phyloP scores from a whole-genome alignment of 108 stramenopile genomes.

The Parmales sp. region DNA sequence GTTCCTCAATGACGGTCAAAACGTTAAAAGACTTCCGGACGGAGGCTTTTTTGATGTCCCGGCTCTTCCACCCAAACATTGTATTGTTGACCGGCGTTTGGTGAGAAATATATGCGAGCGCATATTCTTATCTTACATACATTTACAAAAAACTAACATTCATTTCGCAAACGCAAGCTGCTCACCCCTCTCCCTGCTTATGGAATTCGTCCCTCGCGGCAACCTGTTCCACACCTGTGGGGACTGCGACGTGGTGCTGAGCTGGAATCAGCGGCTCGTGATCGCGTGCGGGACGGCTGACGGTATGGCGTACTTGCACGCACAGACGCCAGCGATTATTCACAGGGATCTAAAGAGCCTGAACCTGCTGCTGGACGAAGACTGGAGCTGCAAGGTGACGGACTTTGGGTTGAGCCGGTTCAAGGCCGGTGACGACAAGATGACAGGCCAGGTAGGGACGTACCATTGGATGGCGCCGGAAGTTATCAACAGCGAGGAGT shows the following conservation, averaged over 20 bases:
- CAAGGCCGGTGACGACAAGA: slow-evolving; percentile 21
- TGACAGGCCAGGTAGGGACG: slow-evolving; percentile 37
- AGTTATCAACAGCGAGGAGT: slow-evolving; percentile 35
- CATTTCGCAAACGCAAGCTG: too few relatives aligned
- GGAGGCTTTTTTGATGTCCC: slow-evolving; percentile 6
- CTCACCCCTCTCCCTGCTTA: slow-evolving; percentile 9
- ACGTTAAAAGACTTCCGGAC: slow-evolving; percentile 14
- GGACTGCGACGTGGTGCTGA: neutral
- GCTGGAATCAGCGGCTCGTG: neutral
- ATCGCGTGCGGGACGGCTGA: slow-evolving; percentile 8
- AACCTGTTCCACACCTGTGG: slow-evolving; percentile 10
- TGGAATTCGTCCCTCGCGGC: slow-evolving; percentile 14
- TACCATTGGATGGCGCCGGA: slow-evolving; percentile 54
- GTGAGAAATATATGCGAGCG: too few relatives aligned
- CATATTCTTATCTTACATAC: too few relatives aligned
- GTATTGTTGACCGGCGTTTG: slow-evolving; percentile 10
- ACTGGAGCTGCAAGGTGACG: slow-evolving; percentile 31
- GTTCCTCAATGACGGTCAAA: slow-evolving; percentile 12
- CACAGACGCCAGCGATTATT: slow-evolving; percentile 34
- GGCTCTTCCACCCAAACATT: slow-evolving; percentile 18
- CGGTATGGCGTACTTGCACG: slow-evolving; percentile 37
- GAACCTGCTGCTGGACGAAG: slow-evolving; percentile 31
- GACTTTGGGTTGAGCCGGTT: slow-evolving; percentile 37
- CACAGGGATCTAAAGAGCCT: slow-evolving; percentile 37
- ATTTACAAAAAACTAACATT: too few relatives aligned